Evolutionary conservation across 805 yeast species (phyloP).

Genomic region (Suhomyces pyralidae): DNA sequence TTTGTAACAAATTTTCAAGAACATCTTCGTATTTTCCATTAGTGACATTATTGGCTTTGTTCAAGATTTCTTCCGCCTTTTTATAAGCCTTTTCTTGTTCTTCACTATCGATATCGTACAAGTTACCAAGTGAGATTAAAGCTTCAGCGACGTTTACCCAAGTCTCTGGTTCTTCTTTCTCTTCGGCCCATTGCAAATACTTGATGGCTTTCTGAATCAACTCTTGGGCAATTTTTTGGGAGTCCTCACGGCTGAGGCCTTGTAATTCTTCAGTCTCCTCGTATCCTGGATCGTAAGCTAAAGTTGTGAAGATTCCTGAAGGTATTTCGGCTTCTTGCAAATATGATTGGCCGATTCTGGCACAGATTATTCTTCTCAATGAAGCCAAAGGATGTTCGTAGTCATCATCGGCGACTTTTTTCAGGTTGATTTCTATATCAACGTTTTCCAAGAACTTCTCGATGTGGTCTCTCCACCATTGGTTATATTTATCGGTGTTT

Average conservation of each 20-base stretch:
- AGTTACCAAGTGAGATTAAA: constrained; percentile 71
- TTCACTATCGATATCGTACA: constrained; percentile 58
- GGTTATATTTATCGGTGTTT: constrained; percentile 43
- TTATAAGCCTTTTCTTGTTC: constrained; percentile 67
- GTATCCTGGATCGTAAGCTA: constrained; percentile 56
- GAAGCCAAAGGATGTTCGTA: constrained; percentile 13
- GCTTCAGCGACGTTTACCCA: constrained; percentile 90
- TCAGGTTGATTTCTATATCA: constrained; percentile 17
- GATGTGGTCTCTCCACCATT: constrained; percentile 55
- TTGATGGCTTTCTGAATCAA: constrained; percentile 53
- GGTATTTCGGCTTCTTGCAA: constrained; percentile 66
- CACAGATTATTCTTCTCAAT: constrained; percentile 41
- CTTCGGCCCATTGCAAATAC: constrained; percentile 57
- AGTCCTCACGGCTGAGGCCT: constrained; percentile 38
- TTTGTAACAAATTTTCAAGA: constrained; percentile 46
- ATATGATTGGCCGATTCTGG: constrained; percentile 59
- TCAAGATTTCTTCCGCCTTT: constrained; percentile 66
- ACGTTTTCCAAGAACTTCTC: constrained; percentile 30
- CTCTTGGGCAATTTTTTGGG: constrained; percentile 48
- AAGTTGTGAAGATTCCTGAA: constrained; percentile 49
- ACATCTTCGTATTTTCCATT: constrained; percentile 71
- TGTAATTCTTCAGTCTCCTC: constrained; percentile 29
- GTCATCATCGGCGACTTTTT: constrained; percentile 1
- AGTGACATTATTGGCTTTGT: constrained; percentile 74
- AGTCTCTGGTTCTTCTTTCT: constrained; percentile 70